These are phyloP conservation scores for Cryptococcus maquisensis DNA, from an alignment of 1,284 basidiomycete species.

Conservation along the genomic window DNA sequence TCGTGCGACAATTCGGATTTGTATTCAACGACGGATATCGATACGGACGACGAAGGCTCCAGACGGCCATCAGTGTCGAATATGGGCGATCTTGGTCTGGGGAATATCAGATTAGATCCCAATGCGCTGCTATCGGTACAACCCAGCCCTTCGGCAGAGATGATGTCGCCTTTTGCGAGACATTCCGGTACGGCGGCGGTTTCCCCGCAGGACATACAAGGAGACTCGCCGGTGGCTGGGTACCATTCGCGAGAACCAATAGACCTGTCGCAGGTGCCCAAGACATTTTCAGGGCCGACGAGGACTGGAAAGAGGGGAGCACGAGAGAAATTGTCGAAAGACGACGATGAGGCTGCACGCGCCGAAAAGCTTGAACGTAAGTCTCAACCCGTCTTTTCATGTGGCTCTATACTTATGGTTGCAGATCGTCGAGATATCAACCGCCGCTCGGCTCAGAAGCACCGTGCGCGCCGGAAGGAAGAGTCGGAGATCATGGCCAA, in stretches of 20 bases:
- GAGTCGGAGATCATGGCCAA: slow-evolving; percentile 21
- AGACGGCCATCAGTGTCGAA: not conserved
- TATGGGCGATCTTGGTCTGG: slow-evolving; percentile 13
- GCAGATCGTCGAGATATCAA: slow-evolving; percentile 34
- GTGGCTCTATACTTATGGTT: not conserved
- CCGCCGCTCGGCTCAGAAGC: slow-evolving; percentile 35
- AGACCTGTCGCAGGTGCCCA: not conserved
- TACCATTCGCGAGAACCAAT: not conserved
- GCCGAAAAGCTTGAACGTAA: not conserved
- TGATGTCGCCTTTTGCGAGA: slow-evolving; percentile 5
- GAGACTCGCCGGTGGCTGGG: slow-evolving; percentile 1
- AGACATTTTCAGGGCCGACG: not conserved
- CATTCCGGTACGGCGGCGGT: not conserved
- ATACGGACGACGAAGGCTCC: slow-evolving; percentile 20
- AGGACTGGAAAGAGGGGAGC: too few relatives aligned
- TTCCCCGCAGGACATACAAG: not conserved
- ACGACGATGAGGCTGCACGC: not conserved
- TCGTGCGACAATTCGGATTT: slow-evolving; percentile 18
- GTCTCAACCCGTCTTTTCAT: not conserved
- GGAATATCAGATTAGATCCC: slow-evolving; percentile 3
- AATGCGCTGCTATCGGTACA: not conserved
- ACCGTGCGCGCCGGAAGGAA: slow-evolving; percentile 25
- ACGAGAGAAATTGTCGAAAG: not conserved
- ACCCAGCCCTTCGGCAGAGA: not conserved
- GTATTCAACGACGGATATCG: slow-evolving; percentile 33